Evolutionary conservation across 108 stramenopile genomes (phyloP), one percentile per base, ranked within the genome.

Genomic region (Epipyxis sp.): DNA sequence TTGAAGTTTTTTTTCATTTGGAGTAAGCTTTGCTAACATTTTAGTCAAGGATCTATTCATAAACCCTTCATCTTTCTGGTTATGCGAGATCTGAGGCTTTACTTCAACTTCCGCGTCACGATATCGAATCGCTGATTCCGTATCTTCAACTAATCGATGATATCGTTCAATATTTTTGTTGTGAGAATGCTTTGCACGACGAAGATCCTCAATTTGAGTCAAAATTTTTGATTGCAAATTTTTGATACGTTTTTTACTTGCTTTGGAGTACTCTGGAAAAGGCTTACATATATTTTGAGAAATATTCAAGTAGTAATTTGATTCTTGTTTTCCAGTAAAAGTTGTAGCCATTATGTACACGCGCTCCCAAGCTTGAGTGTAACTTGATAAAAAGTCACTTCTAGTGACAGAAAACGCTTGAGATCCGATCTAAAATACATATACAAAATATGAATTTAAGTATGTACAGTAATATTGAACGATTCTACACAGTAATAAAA

Each of bases 231-330:
- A 25, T 20, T 20, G 25, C 54, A 57, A 16, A 25, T 16, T 25
- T 25, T 57, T 16, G 25, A 57, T 25, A 20, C 25, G 16, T 25
- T 57, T 57, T 25, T 25, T 57, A 57, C 25, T 57, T 16, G 25
- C 25, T 57, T 57, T 57, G 54, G 54, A 57, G 54, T 57, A 57
- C 25, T 57, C 54, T 20, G 54, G 54, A 57, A 57, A 57, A 20
- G 54, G 16, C 54, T 57, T 57, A 25, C 54, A 57, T 20, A 57
- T 25, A 25, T 57, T 16, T 25, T 16, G 25, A 16, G 54, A 57
- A 57, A 57, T 57, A 25, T 57, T 57, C 20, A 25, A 57, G 54
- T 57, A 25, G 54, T 57, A 25, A 25, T 25, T 16, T 57, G 54
- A 25, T 57, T 57, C 54, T 57, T 57, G 54, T n/a, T n/a, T n/a